These are phyloP conservation scores for Hymenoscyphus fraxineus DNA, from an alignment of 2,329 filamentous ascomycete genomes.

Conservation along the genomic window DNA sequence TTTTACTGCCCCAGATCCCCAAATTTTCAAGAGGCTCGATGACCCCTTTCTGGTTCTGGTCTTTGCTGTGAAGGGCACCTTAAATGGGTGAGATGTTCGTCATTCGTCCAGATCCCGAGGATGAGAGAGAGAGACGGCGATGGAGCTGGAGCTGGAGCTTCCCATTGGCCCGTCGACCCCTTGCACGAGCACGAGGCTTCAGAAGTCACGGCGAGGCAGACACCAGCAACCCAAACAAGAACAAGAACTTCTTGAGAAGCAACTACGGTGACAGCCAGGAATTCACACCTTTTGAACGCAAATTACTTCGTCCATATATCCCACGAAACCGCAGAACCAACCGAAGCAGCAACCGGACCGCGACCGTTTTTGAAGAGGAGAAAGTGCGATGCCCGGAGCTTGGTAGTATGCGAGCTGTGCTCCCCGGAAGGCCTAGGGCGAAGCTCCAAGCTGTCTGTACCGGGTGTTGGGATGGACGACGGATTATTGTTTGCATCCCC, in stretches of 20 bases:
- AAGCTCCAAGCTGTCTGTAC: slow-evolving; percentile 74
- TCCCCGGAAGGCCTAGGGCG: slow-evolving; percentile 74
- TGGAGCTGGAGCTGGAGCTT: neutral
- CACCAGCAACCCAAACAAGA: no score
- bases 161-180: slow-evolving; percentile 6
- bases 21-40: no score
- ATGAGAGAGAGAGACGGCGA: no score
- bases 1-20: no score
- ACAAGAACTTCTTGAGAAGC: neutral
- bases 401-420: slow-evolving; percentile 67
- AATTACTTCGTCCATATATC: slow-evolving; percentile 4
- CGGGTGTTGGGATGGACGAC: slow-evolving; percentile 67
- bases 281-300: slow-evolving; percentile 8
- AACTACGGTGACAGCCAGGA: neutral
- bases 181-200: slow-evolving; percentile 4
- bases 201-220: neutral
- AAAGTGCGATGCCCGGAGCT: slow-evolving; percentile 19
- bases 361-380: neutral
- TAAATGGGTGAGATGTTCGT: no score
- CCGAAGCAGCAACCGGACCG: neutral
- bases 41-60: no score
- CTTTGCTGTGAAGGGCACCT: no score
- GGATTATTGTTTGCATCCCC: slow-evolving; percentile 58
- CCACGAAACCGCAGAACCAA: neutral
- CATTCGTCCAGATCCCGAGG: no score